Base-by-base conservation (phyloP, 208 protist genomes). In the Porcisia deanei region DNA sequence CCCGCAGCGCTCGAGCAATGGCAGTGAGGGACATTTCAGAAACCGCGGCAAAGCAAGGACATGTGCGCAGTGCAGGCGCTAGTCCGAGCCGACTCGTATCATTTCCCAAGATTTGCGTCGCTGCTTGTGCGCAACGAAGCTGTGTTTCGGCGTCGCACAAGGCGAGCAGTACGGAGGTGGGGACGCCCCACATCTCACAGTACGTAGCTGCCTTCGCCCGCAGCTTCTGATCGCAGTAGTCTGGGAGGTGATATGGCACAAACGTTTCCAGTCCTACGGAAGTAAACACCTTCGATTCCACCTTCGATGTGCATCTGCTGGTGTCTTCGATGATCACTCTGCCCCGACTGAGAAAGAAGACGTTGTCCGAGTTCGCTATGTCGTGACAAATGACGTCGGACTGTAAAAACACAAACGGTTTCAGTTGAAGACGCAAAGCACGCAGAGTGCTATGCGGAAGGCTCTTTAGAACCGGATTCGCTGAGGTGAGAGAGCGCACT, bases 301-400 rank as follows among this genome's bases (percentile, higher is more conserved):
- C n/a, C 41, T 22, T 71, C 6, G 72, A 16, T 25, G 30, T 20
- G 57, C 45, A 25, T 6, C 41, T 52, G 25, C 30, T 74, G 72
- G 54, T 58, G 59, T 82, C 77, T 30, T 77, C 79, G 0, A 85
- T 71, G 20, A 71, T 60, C 16, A 94, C 82, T 37, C 64, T 76
- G 12, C 92, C 92, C n/a, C 75, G 75, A 10, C 71, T 54, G 43
- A 96, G 77, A 65, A 96, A 90, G 71, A 81, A 91, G 10, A 96
- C 64, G 18, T 52, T 81, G 47, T 93, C 84, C 20, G 92, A 81
- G 4, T 60, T 78, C 52, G 88, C 90, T n/a, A 91, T 76, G 65
- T 96, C 81, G 30, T n/a, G 61, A 77, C 88, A 92, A 37, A 96
- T 73, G 10, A 77, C 16, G 57, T 96, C 92, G 6, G 71, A 69